These are phyloP conservation scores for Penicillium sp. DNA, from an alignment of 2,329 filamentous ascomycete species.

Conservation along the genomic window DNA sequence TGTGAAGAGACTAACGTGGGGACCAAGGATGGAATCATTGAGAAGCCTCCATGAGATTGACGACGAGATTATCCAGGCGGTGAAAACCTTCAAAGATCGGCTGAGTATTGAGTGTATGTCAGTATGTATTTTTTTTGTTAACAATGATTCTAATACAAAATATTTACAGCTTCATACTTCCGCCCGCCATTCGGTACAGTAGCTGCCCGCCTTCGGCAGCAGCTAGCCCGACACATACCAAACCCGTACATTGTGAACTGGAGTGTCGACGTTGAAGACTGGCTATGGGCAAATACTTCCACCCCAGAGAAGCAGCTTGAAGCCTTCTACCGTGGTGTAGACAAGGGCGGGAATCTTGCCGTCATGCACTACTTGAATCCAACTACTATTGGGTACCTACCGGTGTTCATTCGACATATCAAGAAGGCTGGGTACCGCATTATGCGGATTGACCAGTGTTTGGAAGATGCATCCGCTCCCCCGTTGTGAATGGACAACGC, in stretches of 20 bases:
- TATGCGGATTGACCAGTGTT: constrained; percentile 66
- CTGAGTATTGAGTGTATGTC: constrained; percentile 37
- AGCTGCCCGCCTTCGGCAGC: constrained; percentile 64
- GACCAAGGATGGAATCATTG: constrained; percentile 38
- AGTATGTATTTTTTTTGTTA: constrained; percentile 43
- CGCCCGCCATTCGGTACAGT: constrained; percentile 68
- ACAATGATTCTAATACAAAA: constrained; percentile 31
- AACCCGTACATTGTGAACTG: constrained; percentile 63
- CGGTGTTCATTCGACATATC: constrained; percentile 63
- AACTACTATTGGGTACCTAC: constrained; percentile 62
- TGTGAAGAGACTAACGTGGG: constrained; percentile 5
- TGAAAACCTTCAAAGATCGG: constrained; percentile 30
- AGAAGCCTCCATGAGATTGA: constrained; percentile 34
- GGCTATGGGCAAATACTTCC: constrained; percentile 61
- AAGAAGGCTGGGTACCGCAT: constrained; percentile 63
- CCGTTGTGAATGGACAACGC: constrained; percentile 8
- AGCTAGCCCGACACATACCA: constrained; percentile 53
- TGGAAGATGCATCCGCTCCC: constrained; percentile 54
- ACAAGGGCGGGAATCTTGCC: constrained; percentile 61
- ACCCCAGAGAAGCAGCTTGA: constrained; percentile 67
- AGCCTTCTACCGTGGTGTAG: constrained; percentile 63
- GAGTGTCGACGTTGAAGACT: constrained; percentile 70
- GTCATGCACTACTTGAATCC: constrained; percentile 69
- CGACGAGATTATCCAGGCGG: constrained; percentile 35
- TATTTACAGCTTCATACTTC: constrained; percentile 55